Evolutionary conservation across 305 asterid genomes (phyloP).

Genomic region (Ajuga reptans): DNA sequence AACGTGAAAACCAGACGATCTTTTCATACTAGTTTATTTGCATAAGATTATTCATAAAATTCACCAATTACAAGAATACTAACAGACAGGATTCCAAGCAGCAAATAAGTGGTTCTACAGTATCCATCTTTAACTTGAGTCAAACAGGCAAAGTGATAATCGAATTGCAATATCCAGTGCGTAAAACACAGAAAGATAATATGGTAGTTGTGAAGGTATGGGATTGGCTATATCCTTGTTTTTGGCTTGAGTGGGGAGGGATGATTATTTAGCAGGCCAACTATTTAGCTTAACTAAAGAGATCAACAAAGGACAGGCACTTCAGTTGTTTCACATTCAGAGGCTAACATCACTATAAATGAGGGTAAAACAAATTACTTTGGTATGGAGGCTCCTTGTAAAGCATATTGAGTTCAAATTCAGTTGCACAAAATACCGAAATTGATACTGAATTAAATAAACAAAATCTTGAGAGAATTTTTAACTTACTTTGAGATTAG

Average conservation of each 20-base stretch:
- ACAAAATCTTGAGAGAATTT: not conserved
- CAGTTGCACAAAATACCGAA: not conserved
- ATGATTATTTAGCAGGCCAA: not conserved
- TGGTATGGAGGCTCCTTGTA: not conserved
- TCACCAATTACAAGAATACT: not conserved
- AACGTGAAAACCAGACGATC: not conserved
- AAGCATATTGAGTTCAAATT: not conserved
- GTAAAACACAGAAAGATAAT: not conserved
- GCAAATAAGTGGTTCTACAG: not conserved
- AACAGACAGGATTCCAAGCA: not conserved
- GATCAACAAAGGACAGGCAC: not conserved
- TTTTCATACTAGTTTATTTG: not conserved
- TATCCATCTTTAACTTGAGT: not conserved
- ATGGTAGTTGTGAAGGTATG: not conserved
- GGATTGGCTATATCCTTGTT: not conserved
- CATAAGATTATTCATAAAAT: not conserved
- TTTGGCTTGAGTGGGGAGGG: not conserved
- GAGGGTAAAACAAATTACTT: not conserved
- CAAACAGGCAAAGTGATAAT: not conserved
- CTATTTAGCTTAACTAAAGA: not conserved
- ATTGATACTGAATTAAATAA: not conserved
- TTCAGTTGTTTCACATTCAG: not conserved
- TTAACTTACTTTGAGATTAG: conserved; percentile 64
- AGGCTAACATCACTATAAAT: not conserved
- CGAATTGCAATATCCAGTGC: not conserved